phyloP scores from a whole-genome alignment of 2,329 filamentous ascomycete species.

The Colletotrichum graminicola region DNA sequence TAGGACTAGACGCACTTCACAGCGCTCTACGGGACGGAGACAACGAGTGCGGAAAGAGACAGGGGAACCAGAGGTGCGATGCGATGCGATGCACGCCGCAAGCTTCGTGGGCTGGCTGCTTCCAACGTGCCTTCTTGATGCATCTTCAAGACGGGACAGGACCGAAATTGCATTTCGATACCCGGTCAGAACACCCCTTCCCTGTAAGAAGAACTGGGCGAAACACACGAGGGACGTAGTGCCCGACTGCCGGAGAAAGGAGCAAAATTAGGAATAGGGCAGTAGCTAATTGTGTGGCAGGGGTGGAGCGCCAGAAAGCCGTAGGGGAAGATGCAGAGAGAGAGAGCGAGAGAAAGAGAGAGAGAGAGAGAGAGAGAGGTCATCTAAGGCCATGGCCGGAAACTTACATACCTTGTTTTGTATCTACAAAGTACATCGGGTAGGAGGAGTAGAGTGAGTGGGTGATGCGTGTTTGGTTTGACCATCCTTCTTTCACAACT shows the following conservation, averaged over 20 bases:
- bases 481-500: not conserved
- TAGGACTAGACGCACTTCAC: not conserved
- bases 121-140: slow-evolving; percentile 28
- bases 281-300: slow-evolving; percentile 1
- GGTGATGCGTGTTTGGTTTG: not conserved
- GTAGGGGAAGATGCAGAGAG: not conserved
- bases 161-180: slow-evolving; percentile 33
- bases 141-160: slow-evolving; percentile 27
- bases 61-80: slow-evolving; percentile 16
- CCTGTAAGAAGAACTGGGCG: slow-evolving; percentile 11
- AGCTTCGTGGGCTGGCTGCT: slow-evolving; percentile 6
- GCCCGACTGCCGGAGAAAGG: slow-evolving; percentile 38
- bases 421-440: too few species aligned
- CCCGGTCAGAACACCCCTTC: slow-evolving; percentile 6
- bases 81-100: slow-evolving; percentile 1
- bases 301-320: slow-evolving; percentile 20
- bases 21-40: not conserved
- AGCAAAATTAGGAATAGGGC: slow-evolving; percentile 39
- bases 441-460: too few species aligned
- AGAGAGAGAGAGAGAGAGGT: slow-evolving; percentile 9
- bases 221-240: slow-evolving; percentile 34
- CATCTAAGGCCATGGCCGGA: slow-evolving; percentile 3
- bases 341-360: slow-evolving; percentile 3
- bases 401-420: not conserved
- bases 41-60: slow-evolving; percentile 2